Percentiles rank a stretch among this genome's conserved stretches.
Evolutionary conservation across 2,329 filamentous ascomycete species (phyloP).

Genomic region (Verticillium zaregamsianum): DNA sequence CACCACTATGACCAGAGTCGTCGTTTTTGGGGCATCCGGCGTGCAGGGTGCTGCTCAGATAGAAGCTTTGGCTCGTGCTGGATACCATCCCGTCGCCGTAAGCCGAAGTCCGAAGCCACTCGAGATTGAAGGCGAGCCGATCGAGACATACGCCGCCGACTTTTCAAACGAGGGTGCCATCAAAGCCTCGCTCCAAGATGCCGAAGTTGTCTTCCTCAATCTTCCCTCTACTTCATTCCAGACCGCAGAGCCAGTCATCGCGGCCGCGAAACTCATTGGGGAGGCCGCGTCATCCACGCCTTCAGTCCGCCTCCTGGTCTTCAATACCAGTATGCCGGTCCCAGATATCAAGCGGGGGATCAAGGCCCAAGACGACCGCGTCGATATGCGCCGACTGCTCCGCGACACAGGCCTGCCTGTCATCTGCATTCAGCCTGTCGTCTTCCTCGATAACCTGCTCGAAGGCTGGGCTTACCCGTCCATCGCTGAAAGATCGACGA

Average conservation of each 20-base stretch:
- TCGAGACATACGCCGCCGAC: constrained; percentile 17
- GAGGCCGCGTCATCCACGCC: constrained; percentile 47
- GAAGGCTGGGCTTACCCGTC: constrained; percentile 32
- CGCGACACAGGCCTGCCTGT: constrained; percentile 23
- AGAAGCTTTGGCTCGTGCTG: constrained; percentile 15
- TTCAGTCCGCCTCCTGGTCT: constrained; percentile 29
- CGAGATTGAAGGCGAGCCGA: constrained; percentile 11
- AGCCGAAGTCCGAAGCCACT: constrained; percentile 16
- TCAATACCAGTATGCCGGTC: constrained; percentile 22
- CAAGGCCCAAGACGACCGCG: constrained; percentile 22
- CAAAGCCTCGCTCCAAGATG: constrained; percentile 7
- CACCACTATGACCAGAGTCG: constrained; percentile 17
- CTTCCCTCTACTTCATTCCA: constrained; percentile 22
- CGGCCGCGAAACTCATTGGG: constrained; percentile 55
- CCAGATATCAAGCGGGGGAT: constrained; percentile 17
- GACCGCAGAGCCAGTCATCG: constrained; percentile 37
- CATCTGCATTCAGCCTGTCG: constrained; percentile 31
- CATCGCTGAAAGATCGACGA: constrained; percentile 25
- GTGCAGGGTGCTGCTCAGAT: constrained; percentile 21
- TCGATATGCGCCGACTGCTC: constrained; percentile 24
- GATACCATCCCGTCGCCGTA: constrained; percentile 19
- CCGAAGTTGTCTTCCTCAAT: constrained; percentile 19
- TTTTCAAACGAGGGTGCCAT: constrained; percentile 11
- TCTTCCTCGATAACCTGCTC: constrained; percentile 32
- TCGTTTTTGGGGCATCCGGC: constrained; percentile 22